phyloP scores from a whole-genome alignment of 257 asterid genomes.

The Nicotiana otophora region DNA sequence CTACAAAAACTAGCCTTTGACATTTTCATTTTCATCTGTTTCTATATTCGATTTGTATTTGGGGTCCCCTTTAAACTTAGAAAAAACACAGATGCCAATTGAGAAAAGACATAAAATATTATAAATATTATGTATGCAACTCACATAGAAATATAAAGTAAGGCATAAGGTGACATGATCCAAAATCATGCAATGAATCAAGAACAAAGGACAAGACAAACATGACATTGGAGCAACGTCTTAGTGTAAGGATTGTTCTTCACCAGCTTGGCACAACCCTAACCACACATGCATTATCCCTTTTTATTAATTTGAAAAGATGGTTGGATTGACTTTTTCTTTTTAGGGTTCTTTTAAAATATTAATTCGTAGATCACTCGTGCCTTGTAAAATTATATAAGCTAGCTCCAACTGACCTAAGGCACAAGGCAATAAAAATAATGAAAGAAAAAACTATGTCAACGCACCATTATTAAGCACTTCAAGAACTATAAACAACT shows the following conservation, averaged over 20 bases:
- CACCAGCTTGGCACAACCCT: slow-evolving; percentile 27
- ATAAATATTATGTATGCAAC: background rate
- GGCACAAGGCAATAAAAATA: background rate
- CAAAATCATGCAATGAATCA: slow-evolving; percentile 42
- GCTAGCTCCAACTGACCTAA: background rate
- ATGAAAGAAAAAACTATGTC: background rate
- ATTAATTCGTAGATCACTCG: background rate
- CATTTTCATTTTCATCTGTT: background rate
- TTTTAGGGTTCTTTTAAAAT: background rate
- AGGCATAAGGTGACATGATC: slow-evolving; percentile 14
- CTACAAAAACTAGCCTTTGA: background rate
- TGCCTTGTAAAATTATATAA: background rate
- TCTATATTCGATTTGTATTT: background rate
- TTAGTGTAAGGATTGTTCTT: background rate
- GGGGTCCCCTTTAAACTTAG: background rate
- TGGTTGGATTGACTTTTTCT: background rate
- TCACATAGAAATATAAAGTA: background rate
- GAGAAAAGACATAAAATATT: slow-evolving; percentile 13
- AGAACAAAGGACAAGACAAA: slow-evolving; percentile 37
- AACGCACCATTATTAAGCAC: background rate
- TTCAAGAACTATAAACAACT: background rate
- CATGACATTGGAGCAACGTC: slow-evolving; percentile 23
- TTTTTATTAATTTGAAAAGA: background rate
- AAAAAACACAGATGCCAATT: background rate
- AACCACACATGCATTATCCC: slow-evolving; percentile 18